These are phyloP conservation scores for Fusarium sp. DNA, from an alignment of 2,329 filamentous ascomycete genomes.

Conservation along the genomic window DNA sequence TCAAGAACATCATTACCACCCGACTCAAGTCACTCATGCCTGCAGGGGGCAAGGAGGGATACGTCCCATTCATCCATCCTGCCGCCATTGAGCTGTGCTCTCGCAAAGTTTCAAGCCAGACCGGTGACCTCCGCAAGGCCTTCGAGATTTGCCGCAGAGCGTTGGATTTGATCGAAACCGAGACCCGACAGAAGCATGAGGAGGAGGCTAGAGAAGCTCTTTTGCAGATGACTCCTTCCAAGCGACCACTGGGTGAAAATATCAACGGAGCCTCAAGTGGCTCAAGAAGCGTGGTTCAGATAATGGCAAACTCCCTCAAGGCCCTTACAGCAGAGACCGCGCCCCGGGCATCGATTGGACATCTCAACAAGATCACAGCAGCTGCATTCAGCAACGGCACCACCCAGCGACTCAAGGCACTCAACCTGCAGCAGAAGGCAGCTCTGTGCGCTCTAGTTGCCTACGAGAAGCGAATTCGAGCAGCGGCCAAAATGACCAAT, in stretches of 20 bases:
- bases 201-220: slow-evolving; percentile 71
- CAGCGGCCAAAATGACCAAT: slow-evolving; percentile 60
- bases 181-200: slow-evolving; percentile 83
- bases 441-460: slow-evolving; percentile 91
- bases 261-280: slow-evolving; percentile 72
- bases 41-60: slow-evolving; percentile 66
- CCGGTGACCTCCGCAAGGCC: slow-evolving; percentile 93
- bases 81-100: slow-evolving; percentile 94
- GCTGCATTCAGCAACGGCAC: slow-evolving; percentile 93
- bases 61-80: slow-evolving; percentile 91
- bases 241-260: slow-evolving; percentile 86
- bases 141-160: slow-evolving; percentile 94
- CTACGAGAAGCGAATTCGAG: slow-evolving; percentile 82
- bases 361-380: slow-evolving; percentile 92
- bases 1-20: slow-evolving; percentile 87
- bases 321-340: slow-evolving; percentile 82
- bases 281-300: slow-evolving; percentile 62
- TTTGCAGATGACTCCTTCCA: slow-evolving; percentile 77
- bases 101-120: slow-evolving; percentile 94
- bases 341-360: slow-evolving; percentile 89
- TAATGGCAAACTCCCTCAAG: slow-evolving; percentile 69
- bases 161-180: slow-evolving; percentile 89
- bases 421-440: slow-evolving; percentile 97
- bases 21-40: slow-evolving; percentile 84
- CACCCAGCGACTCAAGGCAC: slow-evolving; percentile 83